Evolutionary conservation across 345 rosid genomes (phyloP).

Genomic region (Salix viminalis): DNA sequence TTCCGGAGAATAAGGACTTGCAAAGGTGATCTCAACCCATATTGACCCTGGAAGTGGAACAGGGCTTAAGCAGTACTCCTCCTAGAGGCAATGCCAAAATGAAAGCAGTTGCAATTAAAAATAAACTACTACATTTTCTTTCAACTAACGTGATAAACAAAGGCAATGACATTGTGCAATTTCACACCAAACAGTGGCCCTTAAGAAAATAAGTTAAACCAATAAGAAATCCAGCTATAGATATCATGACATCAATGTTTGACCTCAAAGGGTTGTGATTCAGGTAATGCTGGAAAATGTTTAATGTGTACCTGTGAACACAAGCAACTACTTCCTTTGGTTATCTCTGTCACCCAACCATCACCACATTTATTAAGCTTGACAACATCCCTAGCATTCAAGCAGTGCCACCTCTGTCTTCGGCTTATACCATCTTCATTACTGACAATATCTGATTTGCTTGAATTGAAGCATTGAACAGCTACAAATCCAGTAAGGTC

Average conservation of each 20-base stretch:
- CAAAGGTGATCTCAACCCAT: conserved; percentile 76
- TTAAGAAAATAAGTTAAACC: background rate
- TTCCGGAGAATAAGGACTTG: conserved; percentile 40
- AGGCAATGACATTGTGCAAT: background rate
- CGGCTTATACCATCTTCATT: conserved; percentile 19
- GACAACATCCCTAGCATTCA: conserved; percentile 62
- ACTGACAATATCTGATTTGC: conserved; percentile 3
- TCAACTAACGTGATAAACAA: background rate
- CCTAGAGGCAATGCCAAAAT: conserved; percentile 36
- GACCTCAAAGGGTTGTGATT: background rate
- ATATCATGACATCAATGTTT: background rate
- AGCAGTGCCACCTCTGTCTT: conserved; percentile 40
- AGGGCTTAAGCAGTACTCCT: conserved; percentile 62
- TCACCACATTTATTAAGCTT: conserved; percentile 61
- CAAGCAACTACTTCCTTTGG: conserved; percentile 38
- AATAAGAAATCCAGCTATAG: background rate
- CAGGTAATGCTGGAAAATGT: background rate
- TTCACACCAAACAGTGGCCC: background rate
- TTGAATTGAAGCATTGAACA: conserved; percentile 36
- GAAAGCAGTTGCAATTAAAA: background rate
- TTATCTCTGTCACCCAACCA: conserved; percentile 40
- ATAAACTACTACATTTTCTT: background rate
- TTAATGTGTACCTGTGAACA: conserved; percentile 52
- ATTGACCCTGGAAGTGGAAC: conserved; percentile 44
- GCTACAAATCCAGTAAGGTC: conserved; percentile 49